Conservation (phyloP, 2,329 filamentous ascomycete species). For the Calonectria hawksworthii region DNA sequence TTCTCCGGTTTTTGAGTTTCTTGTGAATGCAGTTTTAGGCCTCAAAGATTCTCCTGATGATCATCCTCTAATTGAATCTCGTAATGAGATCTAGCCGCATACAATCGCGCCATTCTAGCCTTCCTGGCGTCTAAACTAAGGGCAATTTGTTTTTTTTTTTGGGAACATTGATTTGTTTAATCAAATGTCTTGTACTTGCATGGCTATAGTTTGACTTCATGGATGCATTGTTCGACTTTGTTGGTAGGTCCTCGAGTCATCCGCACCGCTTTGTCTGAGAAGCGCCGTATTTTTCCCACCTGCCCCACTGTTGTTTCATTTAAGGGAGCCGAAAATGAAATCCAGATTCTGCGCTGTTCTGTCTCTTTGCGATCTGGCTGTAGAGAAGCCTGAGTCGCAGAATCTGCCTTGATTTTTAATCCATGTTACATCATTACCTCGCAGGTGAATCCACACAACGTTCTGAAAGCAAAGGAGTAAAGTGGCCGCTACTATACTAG, state of each 20-base stretch:
- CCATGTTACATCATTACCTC: neutral
- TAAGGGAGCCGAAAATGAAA: neutral
- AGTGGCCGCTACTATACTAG: neutral
- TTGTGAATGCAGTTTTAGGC: neutral
- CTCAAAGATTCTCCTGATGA: neutral
- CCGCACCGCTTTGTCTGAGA: neutral
- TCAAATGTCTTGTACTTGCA: neutral
- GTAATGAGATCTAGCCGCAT: neutral
- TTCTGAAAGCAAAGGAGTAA: neutral
- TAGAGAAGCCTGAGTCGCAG: neutral
- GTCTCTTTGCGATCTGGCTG: neutral
- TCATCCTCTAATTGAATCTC: too few species aligned
- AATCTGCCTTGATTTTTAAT: neutral
- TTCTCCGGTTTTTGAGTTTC: neutral
- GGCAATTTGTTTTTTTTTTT: neutral
- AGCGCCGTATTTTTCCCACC: neutral
- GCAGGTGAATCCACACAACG: neutral
- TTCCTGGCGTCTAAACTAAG: neutral
- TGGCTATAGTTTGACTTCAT: neutral
- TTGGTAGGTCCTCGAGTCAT: neutral
- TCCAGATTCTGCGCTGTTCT: neutral
- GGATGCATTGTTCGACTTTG: neutral
- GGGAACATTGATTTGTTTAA: neutral
- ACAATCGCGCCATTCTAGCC: neutral
- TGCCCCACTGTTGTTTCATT: neutral